phyloP scores from a whole-genome alignment of 371 early-diverging fungal species.

The Apophysomyces ossiformis region DNA sequence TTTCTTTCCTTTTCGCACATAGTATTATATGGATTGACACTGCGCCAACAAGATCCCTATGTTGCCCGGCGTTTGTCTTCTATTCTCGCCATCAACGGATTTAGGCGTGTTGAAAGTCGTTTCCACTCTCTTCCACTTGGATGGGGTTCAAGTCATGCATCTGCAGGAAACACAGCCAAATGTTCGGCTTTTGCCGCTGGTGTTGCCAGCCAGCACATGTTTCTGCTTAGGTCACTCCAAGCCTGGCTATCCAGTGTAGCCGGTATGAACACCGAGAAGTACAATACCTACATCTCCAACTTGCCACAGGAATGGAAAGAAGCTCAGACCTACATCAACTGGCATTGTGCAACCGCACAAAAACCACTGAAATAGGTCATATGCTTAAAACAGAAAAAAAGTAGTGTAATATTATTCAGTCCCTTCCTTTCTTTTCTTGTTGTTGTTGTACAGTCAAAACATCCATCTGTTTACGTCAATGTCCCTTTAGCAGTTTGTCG shows the following conservation, averaged over 20 bases:
- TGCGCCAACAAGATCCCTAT: slow-evolving; percentile 54
- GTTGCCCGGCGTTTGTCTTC: slow-evolving; percentile 49
- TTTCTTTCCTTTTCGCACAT: slow-evolving; percentile 3
- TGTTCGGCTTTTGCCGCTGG: slow-evolving; percentile 15
- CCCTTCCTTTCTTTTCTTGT: no score
- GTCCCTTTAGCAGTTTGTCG: no score
- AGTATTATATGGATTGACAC: slow-evolving; percentile 40
- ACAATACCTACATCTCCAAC: slow-evolving; percentile 32
- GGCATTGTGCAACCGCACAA: slow-evolving; percentile 52
- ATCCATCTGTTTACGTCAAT: no score
- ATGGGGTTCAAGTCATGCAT: slow-evolving; percentile 37
- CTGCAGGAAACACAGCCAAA: slow-evolving; percentile 20
- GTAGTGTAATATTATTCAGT: no score
- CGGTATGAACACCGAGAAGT: slow-evolving; percentile 33
- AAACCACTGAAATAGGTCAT: slow-evolving; percentile 32
- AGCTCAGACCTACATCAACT: slow-evolving; percentile 45
- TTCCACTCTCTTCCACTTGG: slow-evolving; percentile 47
- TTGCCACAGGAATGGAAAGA: slow-evolving; percentile 45
- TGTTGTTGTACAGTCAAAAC: no score
- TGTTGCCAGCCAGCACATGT: slow-evolving; percentile 41
- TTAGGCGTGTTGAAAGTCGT: slow-evolving; percentile 38
- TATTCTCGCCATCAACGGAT: slow-evolving; percentile 44
- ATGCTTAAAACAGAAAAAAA: no score
- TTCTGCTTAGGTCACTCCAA: slow-evolving; percentile 36
- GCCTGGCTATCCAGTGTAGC: slow-evolving; percentile 45